Evolutionary conservation across 2,329 filamentous ascomycete genomes (phyloP).

Genomic region (Fusarium oxysporum): DNA sequence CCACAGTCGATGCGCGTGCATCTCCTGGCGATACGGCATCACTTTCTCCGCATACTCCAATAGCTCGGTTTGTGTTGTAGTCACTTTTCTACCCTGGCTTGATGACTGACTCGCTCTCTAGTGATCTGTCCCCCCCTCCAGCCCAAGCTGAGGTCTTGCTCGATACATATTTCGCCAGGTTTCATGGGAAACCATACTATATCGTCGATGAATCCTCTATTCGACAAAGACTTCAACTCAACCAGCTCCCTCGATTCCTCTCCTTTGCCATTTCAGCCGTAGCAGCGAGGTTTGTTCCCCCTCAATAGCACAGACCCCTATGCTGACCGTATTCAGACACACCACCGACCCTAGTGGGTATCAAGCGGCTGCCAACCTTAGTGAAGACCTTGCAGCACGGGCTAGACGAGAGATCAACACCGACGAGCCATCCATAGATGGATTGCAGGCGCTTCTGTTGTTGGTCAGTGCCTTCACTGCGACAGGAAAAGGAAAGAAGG

Average conservation of each 20-base stretch:
- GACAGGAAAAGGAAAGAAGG: constrained; percentile 82
- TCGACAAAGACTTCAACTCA: constrained; percentile 76
- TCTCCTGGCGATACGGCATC: constrained; percentile 43
- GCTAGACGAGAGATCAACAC: constrained; percentile 78
- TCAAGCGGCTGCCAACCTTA: constrained; percentile 73
- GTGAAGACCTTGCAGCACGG: constrained; percentile 78
- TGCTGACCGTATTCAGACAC: constrained; percentile 60
- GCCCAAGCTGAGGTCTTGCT: constrained; percentile 72
- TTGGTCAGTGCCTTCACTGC: constrained; percentile 82
- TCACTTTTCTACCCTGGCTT: not conserved
- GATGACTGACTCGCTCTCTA: constrained; percentile 42
- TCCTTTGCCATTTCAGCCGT: constrained; percentile 70
- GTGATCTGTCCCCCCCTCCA: constrained; percentile 58
- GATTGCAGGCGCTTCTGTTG: constrained; percentile 79
- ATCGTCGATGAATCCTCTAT: constrained; percentile 82
- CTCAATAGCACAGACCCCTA: not conserved
- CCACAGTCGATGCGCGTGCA: constrained; percentile 52
- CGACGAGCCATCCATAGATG: constrained; percentile 84
- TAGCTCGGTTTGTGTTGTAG: constrained; percentile 34
- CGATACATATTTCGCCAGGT: constrained; percentile 81
- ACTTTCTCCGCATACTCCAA: constrained; percentile 44
- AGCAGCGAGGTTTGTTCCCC: constrained; percentile 64
- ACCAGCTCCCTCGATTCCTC: constrained; percentile 70
- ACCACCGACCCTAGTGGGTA: constrained; percentile 75
- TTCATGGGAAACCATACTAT: constrained; percentile 85